Evolutionary conservation across 306 rosid species (phyloP), one percentile per base, ranked within the genome.

Genomic region (Luffa acutangula): DNA sequence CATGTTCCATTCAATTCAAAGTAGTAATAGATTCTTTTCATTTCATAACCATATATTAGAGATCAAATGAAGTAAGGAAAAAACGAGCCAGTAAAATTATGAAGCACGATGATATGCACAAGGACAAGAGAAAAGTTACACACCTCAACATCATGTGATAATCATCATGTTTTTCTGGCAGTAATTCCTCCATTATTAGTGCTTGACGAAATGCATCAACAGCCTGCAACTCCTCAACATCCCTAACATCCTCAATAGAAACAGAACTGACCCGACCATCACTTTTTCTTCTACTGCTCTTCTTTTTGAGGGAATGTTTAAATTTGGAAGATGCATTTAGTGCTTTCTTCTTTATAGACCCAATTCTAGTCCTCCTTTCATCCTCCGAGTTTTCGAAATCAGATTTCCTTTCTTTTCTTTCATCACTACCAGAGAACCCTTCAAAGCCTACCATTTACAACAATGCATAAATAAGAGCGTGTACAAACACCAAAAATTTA

Each of bases 331-430:
- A 95, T n/a, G 97, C 98, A 79, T 89, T 92, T 33, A 95, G 76
- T 0, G 98, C 99, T 79, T 95, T 95, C 97, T 93, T 95, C 86
- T 93, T 95, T 5, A 95, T 81, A 80, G 97, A 91, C 15, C 98
- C 98, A 17, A 91, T 95, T 83, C 97, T 91, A 17, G 93, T 86
- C 80, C 91, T 90, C 79, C 98, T 89, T 69, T 94, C 98, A 80
- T 94, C 98, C 88, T 94, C 97, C 2, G 98, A 91, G 81, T 92
- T 89, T 76, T 95, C 97, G 75, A 95, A 95, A 75, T 95, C 98
- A 77, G 97, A 95, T 86, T 86, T 92, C 81, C 97, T 85, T 46
- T 95, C 99, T 62, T 88, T 88, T 77, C 85, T 91, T 88, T 93
- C 99, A 39, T 95, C 99, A 64, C 92, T 90, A n/a, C 97, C 98